Evolutionary conservation across 2,329 filamentous ascomycete species (phyloP).

Genomic region (Mycosphaerella arachidis): DNA sequence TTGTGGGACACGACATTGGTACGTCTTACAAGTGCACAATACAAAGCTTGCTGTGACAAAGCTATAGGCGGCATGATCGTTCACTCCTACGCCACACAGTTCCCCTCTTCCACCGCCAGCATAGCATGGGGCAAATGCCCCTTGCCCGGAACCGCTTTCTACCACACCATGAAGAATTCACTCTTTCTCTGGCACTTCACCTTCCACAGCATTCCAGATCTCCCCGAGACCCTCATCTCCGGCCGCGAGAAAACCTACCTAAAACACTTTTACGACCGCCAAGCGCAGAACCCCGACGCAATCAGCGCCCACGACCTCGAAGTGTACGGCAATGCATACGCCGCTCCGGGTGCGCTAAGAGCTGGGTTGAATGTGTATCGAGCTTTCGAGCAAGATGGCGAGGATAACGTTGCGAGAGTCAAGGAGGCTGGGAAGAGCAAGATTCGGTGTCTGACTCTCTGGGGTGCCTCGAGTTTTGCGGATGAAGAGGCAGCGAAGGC

Average conservation of each 20-base stretch:
- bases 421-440: conserved; percentile 18
- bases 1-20: conserved; percentile 46
- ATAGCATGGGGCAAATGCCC: conserved; percentile 44
- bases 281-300: conserved; percentile 35
- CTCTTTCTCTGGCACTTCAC: conserved; percentile 39
- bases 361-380: conserved; percentile 33
- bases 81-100: conserved; percentile 38
- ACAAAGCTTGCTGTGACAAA: conserved; percentile 34
- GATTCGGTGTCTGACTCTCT: conserved; percentile 31
- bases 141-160: conserved; percentile 35
- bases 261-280: conserved; percentile 42
- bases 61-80: conserved; percentile 45
- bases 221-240: conserved; percentile 38
- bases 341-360: conserved; percentile 33
- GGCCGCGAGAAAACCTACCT: conserved; percentile 42
- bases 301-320: conserved; percentile 38
- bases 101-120: conserved; percentile 33
- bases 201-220: conserved; percentile 39
- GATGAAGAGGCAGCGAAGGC: conserved; percentile 28
- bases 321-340: conserved; percentile 36
- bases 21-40: conserved; percentile 36
- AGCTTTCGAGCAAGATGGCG: conserved; percentile 33
- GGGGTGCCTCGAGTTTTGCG: conserved; percentile 30
- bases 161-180: conserved; percentile 22
- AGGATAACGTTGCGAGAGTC: conserved; percentile 15